Evolutionary conservation across 805 yeast genomes (phyloP).

Genomic region (Kodamaea neixiangensis): DNA sequence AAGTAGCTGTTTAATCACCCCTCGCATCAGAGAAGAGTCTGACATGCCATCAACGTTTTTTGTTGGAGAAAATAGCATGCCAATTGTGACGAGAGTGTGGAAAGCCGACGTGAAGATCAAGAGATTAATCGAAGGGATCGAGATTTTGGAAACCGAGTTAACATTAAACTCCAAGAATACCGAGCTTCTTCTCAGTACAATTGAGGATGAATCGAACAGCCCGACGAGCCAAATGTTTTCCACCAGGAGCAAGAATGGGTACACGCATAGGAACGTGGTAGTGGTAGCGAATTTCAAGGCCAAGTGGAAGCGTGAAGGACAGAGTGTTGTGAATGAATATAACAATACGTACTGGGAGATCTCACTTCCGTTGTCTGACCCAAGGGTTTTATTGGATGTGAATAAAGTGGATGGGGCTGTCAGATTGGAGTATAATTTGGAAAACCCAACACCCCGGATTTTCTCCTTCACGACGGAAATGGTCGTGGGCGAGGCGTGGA

Average conservation of each 20-base stretch:
- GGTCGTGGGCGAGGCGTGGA: slow-evolving; percentile 24
- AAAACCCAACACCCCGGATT: slow-evolving; percentile 73
- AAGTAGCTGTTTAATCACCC: slow-evolving; percentile 24
- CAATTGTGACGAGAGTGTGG: slow-evolving; percentile 35
- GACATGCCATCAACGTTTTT: slow-evolving; percentile 43
- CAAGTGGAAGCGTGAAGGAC: slow-evolving; percentile 34
- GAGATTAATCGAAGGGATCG: slow-evolving; percentile 15
- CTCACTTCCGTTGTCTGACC: slow-evolving; percentile 64
- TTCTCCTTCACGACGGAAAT: slow-evolving; percentile 58
- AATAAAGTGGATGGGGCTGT: slow-evolving; percentile 15
- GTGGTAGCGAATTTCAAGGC: slow-evolving; percentile 26
- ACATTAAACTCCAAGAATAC: slow-evolving; percentile 26
- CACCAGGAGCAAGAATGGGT: slow-evolving; percentile 41
- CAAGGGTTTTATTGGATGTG: slow-evolving; percentile 57
- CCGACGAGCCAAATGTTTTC: slow-evolving; percentile 23
- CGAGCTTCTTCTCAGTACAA: slow-evolving; percentile 25
- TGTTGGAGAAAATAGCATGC: slow-evolving; percentile 27
- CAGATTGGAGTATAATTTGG: slow-evolving; percentile 53
- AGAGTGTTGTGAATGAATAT: slow-evolving; percentile 27
- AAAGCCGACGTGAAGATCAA: slow-evolving; percentile 14
- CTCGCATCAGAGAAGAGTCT: slow-evolving; percentile 27
- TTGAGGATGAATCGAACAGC: slow-evolving; percentile 7
- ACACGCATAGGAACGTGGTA: slow-evolving; percentile 37
- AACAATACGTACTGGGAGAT: slow-evolving; percentile 49
- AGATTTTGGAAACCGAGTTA: slow-evolving; percentile 19